Evolutionary conservation across 2,329 filamentous ascomycete species (phyloP).

Genomic region (Cercospora canescens): DNA sequence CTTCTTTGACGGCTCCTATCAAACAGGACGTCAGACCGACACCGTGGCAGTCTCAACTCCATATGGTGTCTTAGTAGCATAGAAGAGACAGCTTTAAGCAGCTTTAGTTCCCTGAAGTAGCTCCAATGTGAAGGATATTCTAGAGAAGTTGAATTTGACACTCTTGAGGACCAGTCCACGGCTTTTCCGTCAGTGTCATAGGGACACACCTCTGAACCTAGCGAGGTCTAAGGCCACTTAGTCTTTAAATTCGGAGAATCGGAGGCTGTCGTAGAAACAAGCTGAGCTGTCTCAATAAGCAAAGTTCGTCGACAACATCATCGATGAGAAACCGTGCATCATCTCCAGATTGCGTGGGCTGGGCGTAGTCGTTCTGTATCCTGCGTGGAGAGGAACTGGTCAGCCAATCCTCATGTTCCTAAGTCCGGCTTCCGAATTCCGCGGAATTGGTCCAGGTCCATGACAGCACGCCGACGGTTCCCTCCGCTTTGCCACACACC

Average conservation of each 20-base stretch:
- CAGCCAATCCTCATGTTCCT: no score
- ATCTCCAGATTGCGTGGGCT: no score
- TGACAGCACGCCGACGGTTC: not conserved
- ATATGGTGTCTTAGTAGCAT: not conserved
- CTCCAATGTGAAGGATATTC: no score
- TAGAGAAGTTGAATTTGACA: no score
- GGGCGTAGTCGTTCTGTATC: no score
- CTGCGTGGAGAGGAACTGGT: no score
- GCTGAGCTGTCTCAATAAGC: not conserved
- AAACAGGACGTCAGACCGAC: not conserved
- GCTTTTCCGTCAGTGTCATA: no score
- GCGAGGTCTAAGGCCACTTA: no score
- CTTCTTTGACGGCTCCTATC: not conserved
- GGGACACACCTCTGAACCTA: no score
- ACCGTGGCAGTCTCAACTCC: not conserved
- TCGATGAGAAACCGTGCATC: not conserved
- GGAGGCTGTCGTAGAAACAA: not conserved
- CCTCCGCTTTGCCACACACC: not conserved
- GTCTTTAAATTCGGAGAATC: not conserved
- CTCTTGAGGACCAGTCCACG: no score
- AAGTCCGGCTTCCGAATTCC: not conserved
- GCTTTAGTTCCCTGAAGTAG: no score
- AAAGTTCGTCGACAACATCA: not conserved
- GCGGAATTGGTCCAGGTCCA: not conserved
- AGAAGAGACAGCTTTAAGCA: no score